Evolutionary conservation across 2,329 filamentous ascomycete genomes (phyloP), one percentile per base, ranked within the genome.

Genomic region (Coccinonectria pachysandricola): DNA sequence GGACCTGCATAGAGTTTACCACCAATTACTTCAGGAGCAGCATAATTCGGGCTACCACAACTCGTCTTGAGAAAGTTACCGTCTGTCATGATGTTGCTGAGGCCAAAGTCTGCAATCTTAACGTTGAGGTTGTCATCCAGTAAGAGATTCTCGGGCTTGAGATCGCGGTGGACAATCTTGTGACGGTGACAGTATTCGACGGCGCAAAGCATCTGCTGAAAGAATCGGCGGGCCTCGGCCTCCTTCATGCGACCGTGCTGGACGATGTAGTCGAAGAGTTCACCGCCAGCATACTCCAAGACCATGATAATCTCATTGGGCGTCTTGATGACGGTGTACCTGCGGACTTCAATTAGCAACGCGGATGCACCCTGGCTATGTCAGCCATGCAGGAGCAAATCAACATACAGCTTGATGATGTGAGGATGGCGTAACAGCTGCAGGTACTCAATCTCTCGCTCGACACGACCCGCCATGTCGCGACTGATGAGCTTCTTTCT

Each of bases 61-160:
- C 87, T 96, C 1, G 91, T 98, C 62, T 95, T 96, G 47, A 98
- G 72, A 52, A 98, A 98, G 54, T 98, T 98, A 14, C 91, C 91
- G 52, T 98, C 91, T 0, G 91, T 96, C 91, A 98, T 98, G 60
- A 98, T 98, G 53, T 98, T 98, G 64, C 88, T 96, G 31, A 98
- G 67, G 31, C 91, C 91, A 44, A 98, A 98, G 59, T 98, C 91
- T 46, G 91, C 91, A 60, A 98, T 98, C 64, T 98, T 98, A 59
- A 98, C 88, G 48, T 98, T 95, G 50, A 94, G 79, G 33, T 92
- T 79, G 40, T 92, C 84, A 58, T 98, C 91, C 26, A 98, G 75
- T 21, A 98, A 71, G 24, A 98, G 62, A 52, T 98, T 98, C 64
- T 98, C 91, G 7, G 91, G 91, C 57, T 98, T 98, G 36, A 98